These are phyloP conservation scores for Penicillium desertorum DNA, from an alignment of 495 filamentous ascomycete species.

Conservation along the genomic window DNA sequence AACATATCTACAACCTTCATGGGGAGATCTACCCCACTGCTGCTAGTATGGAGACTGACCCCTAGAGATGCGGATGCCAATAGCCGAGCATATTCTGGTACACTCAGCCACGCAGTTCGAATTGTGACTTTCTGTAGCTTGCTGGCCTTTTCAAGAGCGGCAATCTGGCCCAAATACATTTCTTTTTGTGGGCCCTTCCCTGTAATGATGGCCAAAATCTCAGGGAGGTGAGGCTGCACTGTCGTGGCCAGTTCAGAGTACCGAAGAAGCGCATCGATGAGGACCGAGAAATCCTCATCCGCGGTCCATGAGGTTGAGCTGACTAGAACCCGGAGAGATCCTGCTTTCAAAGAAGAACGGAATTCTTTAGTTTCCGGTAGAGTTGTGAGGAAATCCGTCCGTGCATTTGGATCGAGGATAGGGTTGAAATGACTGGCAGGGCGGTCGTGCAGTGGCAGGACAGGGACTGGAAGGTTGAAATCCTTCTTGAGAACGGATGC, in stretches of 20 bases:
- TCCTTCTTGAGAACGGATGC: slow-evolving; percentile 63
- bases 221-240: slow-evolving; percentile 47
- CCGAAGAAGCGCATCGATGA: slow-evolving; percentile 76
- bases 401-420: slow-evolving; percentile 46
- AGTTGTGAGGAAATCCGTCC: slow-evolving; percentile 57
- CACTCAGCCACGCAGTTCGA: slow-evolving; percentile 76
- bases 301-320: slow-evolving; percentile 96
- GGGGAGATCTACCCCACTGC: slow-evolving; percentile 90
- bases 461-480: slow-evolving; percentile 60
- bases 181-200: slow-evolving; percentile 85
- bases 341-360: slow-evolving; percentile 54
- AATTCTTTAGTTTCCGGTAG: slow-evolving; percentile 59
- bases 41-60: slow-evolving; percentile 87
- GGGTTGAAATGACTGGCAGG: slow-evolving; percentile 81
- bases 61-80: slow-evolving; percentile 89
- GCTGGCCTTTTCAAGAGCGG: slow-evolving; percentile 53
- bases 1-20: slow-evolving; percentile 99
- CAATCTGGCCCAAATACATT: slow-evolving; percentile 67
- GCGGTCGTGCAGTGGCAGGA: slow-evolving; percentile 80
- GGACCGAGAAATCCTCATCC: slow-evolving; percentile 89
- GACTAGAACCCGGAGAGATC: slow-evolving; percentile 66
- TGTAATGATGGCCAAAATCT: slow-evolving; percentile 83
- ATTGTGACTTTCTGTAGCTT: slow-evolving; percentile 68
- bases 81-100: slow-evolving; percentile 79
- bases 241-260: slow-evolving; percentile 59